Conservation (phyloP, 1,284 basidiomycete genomes). For the Inonotus obliquus region DNA sequence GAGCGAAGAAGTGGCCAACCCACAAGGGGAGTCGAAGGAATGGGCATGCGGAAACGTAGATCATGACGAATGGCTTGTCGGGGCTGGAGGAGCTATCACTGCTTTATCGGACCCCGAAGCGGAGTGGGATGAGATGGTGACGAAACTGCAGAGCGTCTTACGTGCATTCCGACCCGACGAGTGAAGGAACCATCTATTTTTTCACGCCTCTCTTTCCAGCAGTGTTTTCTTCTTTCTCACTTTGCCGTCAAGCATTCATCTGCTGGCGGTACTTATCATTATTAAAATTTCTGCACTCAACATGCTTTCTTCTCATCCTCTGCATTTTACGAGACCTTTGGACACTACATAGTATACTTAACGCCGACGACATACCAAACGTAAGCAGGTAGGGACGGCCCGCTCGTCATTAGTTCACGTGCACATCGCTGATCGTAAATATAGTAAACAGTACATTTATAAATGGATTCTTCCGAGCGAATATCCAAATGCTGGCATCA, state of each 20-base stretch:
- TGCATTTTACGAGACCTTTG: too few relatives aligned
- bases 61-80: conserved; percentile 67
- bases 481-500: too few relatives aligned
- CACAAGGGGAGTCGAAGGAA: not conserved
- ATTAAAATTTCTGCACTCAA: conserved; percentile 14
- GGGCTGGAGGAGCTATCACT: conserved; percentile 95
- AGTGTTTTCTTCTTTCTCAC: not conserved
- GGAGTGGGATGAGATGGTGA: conserved; percentile 94
- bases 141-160: conserved; percentile 75
- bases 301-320: not conserved
- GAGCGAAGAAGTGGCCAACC: conserved; percentile 39
- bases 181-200: not conserved
- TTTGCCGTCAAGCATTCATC: conserved; percentile 12
- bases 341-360: not conserved
- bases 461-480: not conserved
- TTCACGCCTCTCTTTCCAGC: not conserved
- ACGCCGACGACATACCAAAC: not conserved
- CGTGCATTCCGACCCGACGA: conserved; percentile 43
- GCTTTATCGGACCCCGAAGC: conserved; percentile 81
- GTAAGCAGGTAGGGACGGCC: not conserved
- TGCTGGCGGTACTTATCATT: conserved; percentile 8
- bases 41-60: conserved; percentile 20
- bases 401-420: not conserved
- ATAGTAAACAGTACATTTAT: not conserved
- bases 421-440: not conserved